Percentiles rank a stretch among this genome's conserved stretches.
Conservation (phyloP, 116 monocot genomes). For the Zostera marina region DNA sequence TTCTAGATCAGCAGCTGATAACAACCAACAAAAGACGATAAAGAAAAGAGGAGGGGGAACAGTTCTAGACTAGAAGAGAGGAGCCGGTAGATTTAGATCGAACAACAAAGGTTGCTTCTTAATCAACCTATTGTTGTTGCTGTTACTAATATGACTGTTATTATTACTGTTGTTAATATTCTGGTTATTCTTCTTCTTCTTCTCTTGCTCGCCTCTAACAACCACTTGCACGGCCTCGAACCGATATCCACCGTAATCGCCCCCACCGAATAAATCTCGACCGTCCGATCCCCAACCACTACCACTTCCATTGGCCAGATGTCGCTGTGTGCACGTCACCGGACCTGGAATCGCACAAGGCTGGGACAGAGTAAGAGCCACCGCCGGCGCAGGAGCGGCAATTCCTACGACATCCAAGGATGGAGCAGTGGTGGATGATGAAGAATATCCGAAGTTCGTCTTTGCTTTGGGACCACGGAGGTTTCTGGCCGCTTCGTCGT, state of each 20-base stretch:
- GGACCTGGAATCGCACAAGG: not conserved
- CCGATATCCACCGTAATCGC: constrained; percentile 2
- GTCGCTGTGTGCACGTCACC: not conserved
- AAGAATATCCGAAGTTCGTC: constrained; percentile 37
- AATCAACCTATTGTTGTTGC: too few species aligned
- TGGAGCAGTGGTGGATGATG: not conserved
- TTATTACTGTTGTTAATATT: too few species aligned
- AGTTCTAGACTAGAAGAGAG: constrained; percentile 1
- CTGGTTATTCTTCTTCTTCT: not conserved
- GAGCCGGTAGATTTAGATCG: constrained; percentile 20
- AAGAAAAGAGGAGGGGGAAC: not conserved
- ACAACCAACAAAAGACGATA: not conserved
- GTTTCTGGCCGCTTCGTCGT: constrained; percentile 30
- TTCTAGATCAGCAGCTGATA: not conserved
- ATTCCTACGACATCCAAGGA: not conserved
- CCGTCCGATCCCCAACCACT: constrained; percentile 1
- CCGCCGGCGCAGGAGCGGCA: constrained; percentile 3
- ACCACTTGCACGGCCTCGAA: constrained; percentile 9
- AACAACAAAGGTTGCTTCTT: constrained; percentile 10
- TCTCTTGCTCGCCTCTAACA: constrained; percentile 5
- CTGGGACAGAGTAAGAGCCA: constrained; percentile 3
- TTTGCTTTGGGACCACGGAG: constrained; percentile 46
- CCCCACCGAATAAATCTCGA: not conserved
- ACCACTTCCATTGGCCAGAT: not conserved
- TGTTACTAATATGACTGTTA: too few species aligned